Percentiles rank a stretch among this genome's conserved stretches.
These are phyloP conservation scores for Solanum paucissectum DNA, from an alignment of 257 asterid species.

Conservation along the genomic window DNA sequence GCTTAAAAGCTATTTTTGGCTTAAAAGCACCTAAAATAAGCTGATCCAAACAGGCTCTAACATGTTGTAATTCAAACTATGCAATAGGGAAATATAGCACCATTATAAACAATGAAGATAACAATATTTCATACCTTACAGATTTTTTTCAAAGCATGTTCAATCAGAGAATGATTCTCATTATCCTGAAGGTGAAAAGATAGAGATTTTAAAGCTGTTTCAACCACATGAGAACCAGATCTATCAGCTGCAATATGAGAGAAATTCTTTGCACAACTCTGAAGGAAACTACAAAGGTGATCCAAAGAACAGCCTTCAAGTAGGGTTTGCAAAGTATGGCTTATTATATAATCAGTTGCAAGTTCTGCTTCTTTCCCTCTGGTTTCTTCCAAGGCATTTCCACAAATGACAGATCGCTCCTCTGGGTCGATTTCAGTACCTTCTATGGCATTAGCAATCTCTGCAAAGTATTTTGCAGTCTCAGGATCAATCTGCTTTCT, in stretches of 20 bases:
- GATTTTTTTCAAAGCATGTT: conserved; percentile 43
- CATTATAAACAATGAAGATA: background rate
- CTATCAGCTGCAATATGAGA: conserved; percentile 60
- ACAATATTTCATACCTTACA: conserved; percentile 45
- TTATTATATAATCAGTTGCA: conserved; percentile 82
- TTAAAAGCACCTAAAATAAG: background rate
- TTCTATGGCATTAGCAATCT: conserved; percentile 72
- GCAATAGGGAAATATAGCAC: background rate
- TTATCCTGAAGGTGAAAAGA: conserved; percentile 59
- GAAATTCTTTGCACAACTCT: conserved; percentile 43
- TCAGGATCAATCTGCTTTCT: conserved; percentile 84
- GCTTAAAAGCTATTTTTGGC: background rate
- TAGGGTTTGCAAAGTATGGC: conserved; percentile 85
- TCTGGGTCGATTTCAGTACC: conserved; percentile 66
- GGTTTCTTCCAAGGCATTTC: conserved; percentile 88
- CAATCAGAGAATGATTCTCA: conserved; percentile 44
- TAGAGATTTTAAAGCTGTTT: conserved; percentile 80
- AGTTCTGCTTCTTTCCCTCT: conserved; percentile 86
- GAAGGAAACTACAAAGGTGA: conserved; percentile 63
- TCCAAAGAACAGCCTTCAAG: conserved; percentile 78
- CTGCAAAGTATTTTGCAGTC: conserved; percentile 69
- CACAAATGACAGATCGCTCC: conserved; percentile 64
- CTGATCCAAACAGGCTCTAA: background rate
- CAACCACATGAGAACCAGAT: conserved; percentile 97
- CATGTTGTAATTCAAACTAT: background rate